Evolutionary conservation across 1,284 basidiomycete species (phyloP), one percentile per base, ranked within the genome.

Genomic region (Cutaneotrichosporon cyanovorans): DNA sequence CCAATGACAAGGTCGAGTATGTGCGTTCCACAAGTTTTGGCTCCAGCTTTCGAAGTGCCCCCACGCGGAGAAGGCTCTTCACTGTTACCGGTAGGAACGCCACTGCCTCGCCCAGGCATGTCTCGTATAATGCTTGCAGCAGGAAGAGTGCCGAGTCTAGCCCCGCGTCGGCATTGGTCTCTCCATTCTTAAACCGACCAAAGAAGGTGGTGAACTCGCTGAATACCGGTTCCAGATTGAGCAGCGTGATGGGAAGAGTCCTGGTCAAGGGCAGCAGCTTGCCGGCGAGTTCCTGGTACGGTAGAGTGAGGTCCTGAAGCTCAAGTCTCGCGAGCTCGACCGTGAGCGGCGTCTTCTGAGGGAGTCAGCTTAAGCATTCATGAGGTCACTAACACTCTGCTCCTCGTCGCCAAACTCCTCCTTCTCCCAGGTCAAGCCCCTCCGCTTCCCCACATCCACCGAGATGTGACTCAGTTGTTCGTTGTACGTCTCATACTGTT

Each of bases 241-340:
- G 84, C 10, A 93, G 73, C 3, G 89, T 78, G 38, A 90, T 74
- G 0, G 88, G 82, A 74, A 92, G 80, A 1, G 85, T 88, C 2
- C 79, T 77, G 1, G 84, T 82, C 21, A 90, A 73, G 0, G 77
- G 72, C 32, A 78, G 75, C 0, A 78, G 77, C 42, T 77, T 74
- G 47, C 78, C 75, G 2, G 83, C 79, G 55, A 90, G 86, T 18
- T 76, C 70, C 48, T 87, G 73, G 68, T 90, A 92, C 0, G 80
- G 76, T 0, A 83, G 78, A 0, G 85, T 78, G 22, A 92, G 78
- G 65, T 87, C 89, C 43, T 91, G 78, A 9, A 71, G 59, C 16
- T 66, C 61, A 9, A 73, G 56, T 19, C 70, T 65, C n/a, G 62
- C 63, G 18, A 73, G 58, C 53, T 68, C 68, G 19, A 58, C 56